Conservation (phyloP, 2,329 filamentous ascomycete genomes). For the Exophiala aquamarina region DNA sequence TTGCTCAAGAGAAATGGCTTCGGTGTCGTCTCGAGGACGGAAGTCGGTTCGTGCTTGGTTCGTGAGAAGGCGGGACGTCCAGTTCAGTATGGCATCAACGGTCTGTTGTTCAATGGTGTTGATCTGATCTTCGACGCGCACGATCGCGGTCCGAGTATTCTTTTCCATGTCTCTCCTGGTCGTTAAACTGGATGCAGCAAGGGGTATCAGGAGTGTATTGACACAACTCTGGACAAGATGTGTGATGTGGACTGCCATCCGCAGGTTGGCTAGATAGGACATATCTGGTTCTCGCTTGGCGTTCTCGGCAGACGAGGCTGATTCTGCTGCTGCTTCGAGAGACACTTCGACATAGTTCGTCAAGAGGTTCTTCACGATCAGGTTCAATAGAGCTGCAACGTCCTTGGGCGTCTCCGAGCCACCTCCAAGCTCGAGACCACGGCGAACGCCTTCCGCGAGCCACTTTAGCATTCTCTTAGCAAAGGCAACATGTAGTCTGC, state of each 20-base stretch:
- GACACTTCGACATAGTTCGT: slow-evolving; percentile 72
- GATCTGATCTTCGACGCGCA: slow-evolving; percentile 82
- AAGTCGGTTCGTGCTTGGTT: slow-evolving; percentile 88
- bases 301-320: slow-evolving; percentile 73
- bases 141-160: slow-evolving; percentile 69
- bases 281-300: slow-evolving; percentile 84
- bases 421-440: slow-evolving; percentile 86
- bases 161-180: slow-evolving; percentile 88
- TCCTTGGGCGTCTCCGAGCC: slow-evolving; percentile 91
- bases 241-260: slow-evolving; percentile 81
- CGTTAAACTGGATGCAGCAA: slow-evolving; percentile 86
- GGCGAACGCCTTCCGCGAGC: slow-evolving; percentile 90
- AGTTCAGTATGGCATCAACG: slow-evolving; percentile 72
- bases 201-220: slow-evolving; percentile 81
- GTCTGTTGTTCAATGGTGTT: slow-evolving; percentile 68
- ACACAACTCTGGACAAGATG: slow-evolving; percentile 94
- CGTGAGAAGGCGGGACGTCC: slow-evolving; percentile 69
- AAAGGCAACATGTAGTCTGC: slow-evolving; percentile 74
- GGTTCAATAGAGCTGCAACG: slow-evolving; percentile 77
- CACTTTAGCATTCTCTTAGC: slow-evolving; percentile 98
- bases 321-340: slow-evolving; percentile 70
- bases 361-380: slow-evolving; percentile 84
- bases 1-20: slow-evolving; percentile 62
- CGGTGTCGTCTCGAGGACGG: slow-evolving; percentile 75
- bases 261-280: slow-evolving; percentile 74